Conservation (phyloP, 2,329 filamentous ascomycete genomes). For the Aureobasidium sp. region DNA sequence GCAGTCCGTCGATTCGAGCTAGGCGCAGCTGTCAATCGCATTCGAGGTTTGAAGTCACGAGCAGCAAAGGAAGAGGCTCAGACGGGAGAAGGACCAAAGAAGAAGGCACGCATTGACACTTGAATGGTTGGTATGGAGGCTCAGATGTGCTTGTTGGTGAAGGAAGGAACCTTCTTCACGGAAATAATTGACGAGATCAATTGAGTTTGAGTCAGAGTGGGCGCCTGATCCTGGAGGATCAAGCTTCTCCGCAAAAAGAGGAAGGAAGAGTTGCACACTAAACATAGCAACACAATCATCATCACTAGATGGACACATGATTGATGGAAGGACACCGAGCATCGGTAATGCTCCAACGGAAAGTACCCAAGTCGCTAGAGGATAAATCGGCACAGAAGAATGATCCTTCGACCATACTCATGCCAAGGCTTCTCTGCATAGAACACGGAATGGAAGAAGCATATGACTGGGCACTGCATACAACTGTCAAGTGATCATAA, state of each 20-base stretch:
- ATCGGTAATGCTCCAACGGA: neutral
- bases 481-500: constrained; percentile 4
- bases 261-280: neutral
- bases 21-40: constrained; percentile 25
- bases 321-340: neutral
- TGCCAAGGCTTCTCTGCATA: constrained; percentile 11
- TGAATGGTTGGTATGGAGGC: constrained; percentile 2
- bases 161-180: neutral
- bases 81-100: constrained; percentile 14
- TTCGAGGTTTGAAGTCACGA: constrained; percentile 20
- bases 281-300: neutral
- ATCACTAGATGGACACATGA: neutral
- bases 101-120: constrained; percentile 13
- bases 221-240: neutral
- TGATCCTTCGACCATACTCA: neutral
- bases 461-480: neutral
- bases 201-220: neutral
- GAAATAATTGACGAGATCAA: neutral
- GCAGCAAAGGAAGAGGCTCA: constrained; percentile 2
- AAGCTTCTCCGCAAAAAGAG: constrained; percentile 2
- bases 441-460: constrained; percentile 2
- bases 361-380: neutral
- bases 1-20: constrained; percentile 26
- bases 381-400: constrained; percentile 7
- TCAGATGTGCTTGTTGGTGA: constrained; percentile 6